A percentile compares a stretch with the other conserved stretches of the same genome.
Conservation (phyloP, 352 stramenopile species). For the Globisporangium iwayamae region DNA sequence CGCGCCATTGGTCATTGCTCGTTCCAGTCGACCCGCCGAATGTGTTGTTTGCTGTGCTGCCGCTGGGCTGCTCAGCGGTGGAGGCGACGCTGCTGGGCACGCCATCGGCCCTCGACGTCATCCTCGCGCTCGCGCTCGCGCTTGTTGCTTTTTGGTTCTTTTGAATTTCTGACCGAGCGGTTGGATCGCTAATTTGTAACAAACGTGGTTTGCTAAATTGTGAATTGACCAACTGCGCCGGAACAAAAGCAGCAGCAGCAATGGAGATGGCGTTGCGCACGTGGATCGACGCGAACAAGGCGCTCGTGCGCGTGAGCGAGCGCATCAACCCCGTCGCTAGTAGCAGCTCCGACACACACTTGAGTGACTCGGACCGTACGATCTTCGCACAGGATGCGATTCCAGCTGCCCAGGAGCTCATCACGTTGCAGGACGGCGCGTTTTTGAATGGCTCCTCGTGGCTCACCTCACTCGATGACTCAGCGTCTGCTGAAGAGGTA, state of each 20-base stretch:
- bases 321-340: slow-evolving; percentile 40
- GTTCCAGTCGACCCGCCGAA: slow-evolving; percentile 9
- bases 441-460: slow-evolving; percentile 51
- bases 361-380: slow-evolving; percentile 37
- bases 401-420: slow-evolving; percentile 27
- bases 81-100: neutral
- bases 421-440: slow-evolving; percentile 31
- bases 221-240: no score
- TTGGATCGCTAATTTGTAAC: no score
- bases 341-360: slow-evolving; percentile 9
- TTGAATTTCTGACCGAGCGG: neutral
- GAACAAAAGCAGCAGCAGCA: neutral
- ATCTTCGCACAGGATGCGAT: slow-evolving; percentile 44
- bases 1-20: slow-evolving; percentile 66
- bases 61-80: neutral
- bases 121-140: neutral
- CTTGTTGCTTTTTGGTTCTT: neutral
- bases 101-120: neutral
- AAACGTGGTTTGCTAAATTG: neutral
- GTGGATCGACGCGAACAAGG: slow-evolving; percentile 37
- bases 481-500: neutral
- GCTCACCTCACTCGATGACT: slow-evolving; percentile 24
- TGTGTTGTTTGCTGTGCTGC: slow-evolving; percentile 2
- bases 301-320: slow-evolving; percentile 30
- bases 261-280: slow-evolving; percentile 18